These are phyloP conservation scores for Dactylellina drechsleri DNA, from an alignment of 2,329 filamentous ascomycete genomes.

Conservation along the genomic window DNA sequence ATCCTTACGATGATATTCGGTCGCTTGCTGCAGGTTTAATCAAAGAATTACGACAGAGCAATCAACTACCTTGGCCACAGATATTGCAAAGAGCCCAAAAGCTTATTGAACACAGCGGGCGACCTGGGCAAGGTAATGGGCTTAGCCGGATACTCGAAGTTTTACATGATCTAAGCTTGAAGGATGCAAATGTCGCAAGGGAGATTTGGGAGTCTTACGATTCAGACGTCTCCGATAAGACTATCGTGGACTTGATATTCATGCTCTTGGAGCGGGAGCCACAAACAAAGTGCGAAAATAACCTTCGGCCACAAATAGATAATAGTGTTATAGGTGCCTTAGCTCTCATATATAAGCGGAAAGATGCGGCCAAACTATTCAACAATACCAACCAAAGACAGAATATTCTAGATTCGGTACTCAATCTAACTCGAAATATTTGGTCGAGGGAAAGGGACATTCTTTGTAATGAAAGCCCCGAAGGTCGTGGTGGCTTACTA, in stretches of 20 bases:
- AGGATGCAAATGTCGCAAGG: constrained; percentile 21
- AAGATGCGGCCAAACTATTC: constrained; percentile 59
- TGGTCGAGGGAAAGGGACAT: constrained; percentile 81
- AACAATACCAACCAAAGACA: constrained; percentile 64
- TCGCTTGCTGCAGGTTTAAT: constrained; percentile 68
- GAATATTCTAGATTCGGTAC: constrained; percentile 61
- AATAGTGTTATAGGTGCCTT: constrained; percentile 61
- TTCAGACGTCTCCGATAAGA: constrained; percentile 21
- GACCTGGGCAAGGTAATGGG: constrained; percentile 92
- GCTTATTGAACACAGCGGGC: constrained; percentile 75
- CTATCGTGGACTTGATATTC: constrained; percentile 22
- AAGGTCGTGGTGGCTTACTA: constrained; percentile 80
- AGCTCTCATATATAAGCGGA: constrained; percentile 43
- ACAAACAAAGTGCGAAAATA: constrained; percentile 60
- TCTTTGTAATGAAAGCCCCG: constrained; percentile 92
- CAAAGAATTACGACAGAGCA: constrained; percentile 64
- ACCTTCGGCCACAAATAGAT: constrained; percentile 68
- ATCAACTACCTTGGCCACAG: constrained; percentile 61
- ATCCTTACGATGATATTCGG: constrained; percentile 93
- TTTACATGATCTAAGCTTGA: constrained; percentile 60
- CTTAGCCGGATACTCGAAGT: constrained; percentile 73
- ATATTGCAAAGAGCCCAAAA: constrained; percentile 68
- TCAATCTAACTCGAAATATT: constrained; percentile 72
- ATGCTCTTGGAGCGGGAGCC: constrained; percentile 22
- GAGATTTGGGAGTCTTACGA: constrained; percentile 26